phyloP scores from a whole-genome alignment of 768 basidiomycete species.

The Tricholoma furcatifolium region DNA sequence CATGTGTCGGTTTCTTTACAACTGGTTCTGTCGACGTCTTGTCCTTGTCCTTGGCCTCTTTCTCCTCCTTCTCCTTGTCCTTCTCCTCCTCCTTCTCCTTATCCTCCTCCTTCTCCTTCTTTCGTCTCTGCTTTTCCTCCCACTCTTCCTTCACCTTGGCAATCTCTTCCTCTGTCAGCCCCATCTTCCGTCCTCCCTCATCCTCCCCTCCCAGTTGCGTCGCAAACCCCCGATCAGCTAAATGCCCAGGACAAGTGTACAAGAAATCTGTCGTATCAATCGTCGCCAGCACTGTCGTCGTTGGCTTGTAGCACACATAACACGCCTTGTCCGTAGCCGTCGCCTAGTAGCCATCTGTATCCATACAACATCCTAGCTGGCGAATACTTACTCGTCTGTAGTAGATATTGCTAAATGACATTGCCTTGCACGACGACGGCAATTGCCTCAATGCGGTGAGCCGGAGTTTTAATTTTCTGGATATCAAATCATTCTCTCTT shows the following conservation, averaged over 20 bases:
- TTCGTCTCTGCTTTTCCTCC: conserved; percentile 70
- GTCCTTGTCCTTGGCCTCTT: conserved; percentile 20
- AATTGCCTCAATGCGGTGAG: conserved; percentile 2
- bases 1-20: conserved; percentile 48
- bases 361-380: conserved; percentile 12
- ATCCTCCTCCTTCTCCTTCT: conserved; percentile 53
- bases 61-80: conserved; percentile 30
- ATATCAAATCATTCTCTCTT: conserved; percentile 37
- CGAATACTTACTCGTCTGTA: conserved; percentile 74
- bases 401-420: conserved; percentile 84
- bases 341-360: conserved; percentile 44
- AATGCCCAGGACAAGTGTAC: conserved; percentile 81
- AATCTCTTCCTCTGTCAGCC: conserved; percentile 67
- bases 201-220: conserved; percentile 38
- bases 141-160: conserved; percentile 77
- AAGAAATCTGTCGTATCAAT: conserved; percentile 81
- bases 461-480: conserved; percentile 42
- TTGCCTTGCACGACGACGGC: conserved; percentile 22
- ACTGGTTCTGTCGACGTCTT: no score
- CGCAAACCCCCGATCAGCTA: conserved; percentile 78
- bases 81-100: conserved; percentile 42
- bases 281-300: conserved; percentile 83
- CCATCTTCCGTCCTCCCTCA: conserved; percentile 35
- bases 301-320: conserved; percentile 77
- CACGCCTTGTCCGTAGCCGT: conserved; percentile 78